These are phyloP conservation scores for Achaetomium macrosporum DNA, from an alignment of 2,329 filamentous ascomycete species.

Conservation along the genomic window DNA sequence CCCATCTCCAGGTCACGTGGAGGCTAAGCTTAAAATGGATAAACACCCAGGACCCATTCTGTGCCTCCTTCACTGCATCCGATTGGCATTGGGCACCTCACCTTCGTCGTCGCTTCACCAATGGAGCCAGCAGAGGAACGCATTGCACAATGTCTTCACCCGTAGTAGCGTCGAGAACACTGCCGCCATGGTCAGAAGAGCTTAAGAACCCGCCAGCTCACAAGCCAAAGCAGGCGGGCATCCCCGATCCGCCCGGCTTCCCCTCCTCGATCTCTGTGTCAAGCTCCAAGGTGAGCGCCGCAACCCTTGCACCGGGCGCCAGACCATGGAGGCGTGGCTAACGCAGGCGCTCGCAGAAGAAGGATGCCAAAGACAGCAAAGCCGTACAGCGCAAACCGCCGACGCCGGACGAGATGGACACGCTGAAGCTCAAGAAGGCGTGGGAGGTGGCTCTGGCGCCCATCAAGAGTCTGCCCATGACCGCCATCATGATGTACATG, in stretches of 20 bases:
- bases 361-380: conserved; percentile 45
- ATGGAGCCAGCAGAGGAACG: not conserved
- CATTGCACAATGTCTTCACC: conserved; percentile 24
- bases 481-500: conserved; percentile 99
- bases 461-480: conserved; percentile 94
- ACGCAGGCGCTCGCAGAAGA: conserved; percentile 36
- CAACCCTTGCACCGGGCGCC: conserved; percentile 3
- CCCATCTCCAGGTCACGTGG: too few species aligned
- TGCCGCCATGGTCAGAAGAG: conserved; percentile 77
- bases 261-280: conserved; percentile 46
- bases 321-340: conserved; percentile 2
- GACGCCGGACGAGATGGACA: conserved; percentile 82
- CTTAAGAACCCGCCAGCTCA: conserved; percentile 63
- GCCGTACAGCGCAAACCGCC: conserved; percentile 57
- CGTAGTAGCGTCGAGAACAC: conserved; percentile 2
- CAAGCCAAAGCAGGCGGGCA: conserved; percentile 59
- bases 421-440: conserved; percentile 94
- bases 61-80: too few species aligned
- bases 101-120: too few species aligned
- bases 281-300: conserved; percentile 49
- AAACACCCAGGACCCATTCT: too few species aligned
- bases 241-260: conserved; percentile 85
- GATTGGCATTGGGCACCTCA: too few species aligned
- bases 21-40: too few species aligned
- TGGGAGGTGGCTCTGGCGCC: conserved; percentile 96